Evolutionary conservation across 257 asterid species (phyloP).

Genomic region (Nicotiana tabacum): DNA sequence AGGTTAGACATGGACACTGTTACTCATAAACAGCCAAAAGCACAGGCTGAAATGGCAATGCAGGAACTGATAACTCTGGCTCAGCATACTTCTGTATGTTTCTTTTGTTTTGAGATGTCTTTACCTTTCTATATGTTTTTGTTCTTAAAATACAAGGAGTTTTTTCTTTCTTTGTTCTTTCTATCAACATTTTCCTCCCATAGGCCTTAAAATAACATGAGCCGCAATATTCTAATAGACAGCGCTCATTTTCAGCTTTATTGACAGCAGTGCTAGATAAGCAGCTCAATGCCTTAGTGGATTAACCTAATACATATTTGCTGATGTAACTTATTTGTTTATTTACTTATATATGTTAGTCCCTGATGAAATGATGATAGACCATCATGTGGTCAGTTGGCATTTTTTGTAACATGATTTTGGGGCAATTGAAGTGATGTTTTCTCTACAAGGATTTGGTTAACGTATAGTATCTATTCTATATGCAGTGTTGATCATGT

Average conservation of each 20-base stretch:
- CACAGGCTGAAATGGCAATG: slow-evolving; percentile 79
- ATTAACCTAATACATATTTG: neutral
- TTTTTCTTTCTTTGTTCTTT: neutral
- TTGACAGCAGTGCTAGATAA: neutral
- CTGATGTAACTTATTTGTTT: neutral
- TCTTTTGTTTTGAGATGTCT: neutral
- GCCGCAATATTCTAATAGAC: neutral
- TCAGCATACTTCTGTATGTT: slow-evolving; percentile 87
- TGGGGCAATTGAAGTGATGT: neutral
- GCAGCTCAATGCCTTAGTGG: neutral
- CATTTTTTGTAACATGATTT: neutral
- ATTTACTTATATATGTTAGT: neutral
- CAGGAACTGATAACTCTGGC: slow-evolving; percentile 78
- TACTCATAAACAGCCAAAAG: slow-evolving; percentile 53
- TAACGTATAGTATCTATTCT: neutral
- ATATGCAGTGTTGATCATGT: slow-evolving; percentile 12
- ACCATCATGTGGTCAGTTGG: neutral
- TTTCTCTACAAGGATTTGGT: neutral
- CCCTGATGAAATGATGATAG: neutral
- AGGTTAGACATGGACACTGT: slow-evolving; percentile 84
- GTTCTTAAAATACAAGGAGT: neutral
- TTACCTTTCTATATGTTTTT: neutral
- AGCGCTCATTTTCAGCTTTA: neutral
- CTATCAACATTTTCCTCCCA: neutral
- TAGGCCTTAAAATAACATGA: neutral